Base-by-base conservation (phyloP, 2,329 filamentous ascomycete genomes). In the Thelonectria blattea region DNA sequence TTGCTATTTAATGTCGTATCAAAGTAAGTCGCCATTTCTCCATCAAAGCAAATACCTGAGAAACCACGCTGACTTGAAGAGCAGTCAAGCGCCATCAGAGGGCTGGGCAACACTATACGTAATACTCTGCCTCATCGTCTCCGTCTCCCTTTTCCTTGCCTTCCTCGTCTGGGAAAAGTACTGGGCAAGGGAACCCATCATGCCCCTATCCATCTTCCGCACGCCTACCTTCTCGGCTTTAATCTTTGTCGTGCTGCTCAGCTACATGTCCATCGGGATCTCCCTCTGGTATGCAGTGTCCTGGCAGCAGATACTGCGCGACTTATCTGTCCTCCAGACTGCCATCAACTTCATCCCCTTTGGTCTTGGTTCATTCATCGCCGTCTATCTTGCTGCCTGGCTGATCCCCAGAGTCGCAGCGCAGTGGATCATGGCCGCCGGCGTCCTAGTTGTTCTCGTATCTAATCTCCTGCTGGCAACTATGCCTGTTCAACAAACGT, bases 1-100 rank as follows among this genome's bases (percentile, higher is more conserved):
- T 69, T 82, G 1, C 64, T 83, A 0, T 83, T 83, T 58, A 83
- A 81, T 55, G 75, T 84, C n/a, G 76, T 76, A 1, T 84, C 81
- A 77, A 84, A 83, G 81, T 82, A 64, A 72, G 49, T 6, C 22
- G 6, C 22, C 6, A 24, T 24, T 4, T 6, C 18, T 22, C n/a
- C 22, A 18, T 34, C 3, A 20, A n/a, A 2, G 5, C n/a, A 15
- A 1, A 11, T 18, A 2, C 24, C 5, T 10, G n/a, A 20, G 3
- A 2, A 3, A 42, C 2, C 15, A 11, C 2, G 22, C 24, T 22
- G 2, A 46, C 22, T n/a, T 37, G 34, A 32, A 14, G 11, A 22
- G 22, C n/a, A 72, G 68, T 12, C 71, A 74, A 75, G 80, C 81
- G 3, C 80, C 80, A 0, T 74, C 75, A 1, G 78, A 74, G 0